Evolutionary conservation across 164 flowering plant species (phyloP).

Genomic region (Stephania japonica): DNA sequence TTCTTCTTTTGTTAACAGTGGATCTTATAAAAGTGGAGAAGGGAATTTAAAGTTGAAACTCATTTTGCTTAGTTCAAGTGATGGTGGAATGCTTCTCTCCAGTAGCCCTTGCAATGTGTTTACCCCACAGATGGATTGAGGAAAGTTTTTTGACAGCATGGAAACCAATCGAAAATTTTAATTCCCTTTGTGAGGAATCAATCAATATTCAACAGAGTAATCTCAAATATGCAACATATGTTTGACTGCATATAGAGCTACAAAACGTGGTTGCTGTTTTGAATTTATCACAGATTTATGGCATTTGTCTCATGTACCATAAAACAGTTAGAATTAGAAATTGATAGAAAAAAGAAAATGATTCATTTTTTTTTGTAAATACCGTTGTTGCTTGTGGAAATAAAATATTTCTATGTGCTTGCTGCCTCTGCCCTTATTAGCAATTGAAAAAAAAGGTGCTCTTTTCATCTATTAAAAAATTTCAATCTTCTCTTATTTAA

Average conservation of each 20-base stretch:
- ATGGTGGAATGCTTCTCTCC: background rate
- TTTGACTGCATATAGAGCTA: background rate
- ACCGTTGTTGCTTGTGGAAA: too few species aligned
- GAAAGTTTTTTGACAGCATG: background rate
- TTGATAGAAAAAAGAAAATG: too few species aligned
- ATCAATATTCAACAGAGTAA: background rate
- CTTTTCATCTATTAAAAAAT: too few species aligned
- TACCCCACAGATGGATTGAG: background rate
- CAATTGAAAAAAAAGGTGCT: too few species aligned
- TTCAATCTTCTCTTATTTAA: too few species aligned
- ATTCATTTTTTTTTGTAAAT: too few species aligned
- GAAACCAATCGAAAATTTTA: background rate
- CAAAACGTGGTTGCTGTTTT: background rate
- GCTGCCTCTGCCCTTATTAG: too few species aligned
- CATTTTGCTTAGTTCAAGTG: background rate
- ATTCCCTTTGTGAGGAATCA: background rate
- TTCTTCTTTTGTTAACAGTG: background rate
- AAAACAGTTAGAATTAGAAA: too few species aligned
- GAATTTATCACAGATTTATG: background rate
- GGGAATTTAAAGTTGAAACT: background rate
- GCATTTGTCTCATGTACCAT: background rate
- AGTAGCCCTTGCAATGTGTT: background rate
- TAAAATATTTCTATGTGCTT: too few species aligned
- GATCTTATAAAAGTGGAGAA: background rate
- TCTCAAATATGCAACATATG: background rate